Conservation (phyloP, 257 asterid species). For the Ballota nigra region DNA sequence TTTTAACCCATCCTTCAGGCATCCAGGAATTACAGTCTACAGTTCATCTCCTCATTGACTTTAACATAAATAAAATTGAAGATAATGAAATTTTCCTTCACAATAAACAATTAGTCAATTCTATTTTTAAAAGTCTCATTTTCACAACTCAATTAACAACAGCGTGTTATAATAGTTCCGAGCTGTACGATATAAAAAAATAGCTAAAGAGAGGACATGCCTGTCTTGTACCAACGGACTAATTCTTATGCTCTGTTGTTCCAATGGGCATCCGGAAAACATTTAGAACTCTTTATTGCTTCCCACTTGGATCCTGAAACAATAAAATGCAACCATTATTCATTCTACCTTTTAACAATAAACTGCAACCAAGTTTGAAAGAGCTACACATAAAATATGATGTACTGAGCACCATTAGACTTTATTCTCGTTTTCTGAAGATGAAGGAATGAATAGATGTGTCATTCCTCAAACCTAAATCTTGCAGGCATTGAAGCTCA, state of each 20-base stretch:
- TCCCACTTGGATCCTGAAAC: not conserved
- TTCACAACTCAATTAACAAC: not conserved
- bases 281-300: not conserved
- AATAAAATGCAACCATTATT: not conserved
- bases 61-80: no score
- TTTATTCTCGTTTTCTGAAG: not conserved
- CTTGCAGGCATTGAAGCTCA: not conserved
- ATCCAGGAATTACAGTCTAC: no score
- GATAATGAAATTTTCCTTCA: not conserved
- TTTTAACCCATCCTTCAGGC: no score
- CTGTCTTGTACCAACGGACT: not conserved
- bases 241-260: not conserved
- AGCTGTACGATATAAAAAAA: not conserved
- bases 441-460: not conserved
- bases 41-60: no score
- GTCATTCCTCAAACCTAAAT: conserved; percentile 9
- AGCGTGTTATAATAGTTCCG: not conserved
- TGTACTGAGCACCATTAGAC: not conserved
- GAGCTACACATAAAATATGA: no score
- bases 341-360: not conserved
- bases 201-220: not conserved
- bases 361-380: not conserved
- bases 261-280: not conserved
- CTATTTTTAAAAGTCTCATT: not conserved
- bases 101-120: not conserved